Percentiles rank a stretch among this genome's conserved stretches.
phyloP scores from a whole-genome alignment of 441 rosid species.

The Hura crepitans region DNA sequence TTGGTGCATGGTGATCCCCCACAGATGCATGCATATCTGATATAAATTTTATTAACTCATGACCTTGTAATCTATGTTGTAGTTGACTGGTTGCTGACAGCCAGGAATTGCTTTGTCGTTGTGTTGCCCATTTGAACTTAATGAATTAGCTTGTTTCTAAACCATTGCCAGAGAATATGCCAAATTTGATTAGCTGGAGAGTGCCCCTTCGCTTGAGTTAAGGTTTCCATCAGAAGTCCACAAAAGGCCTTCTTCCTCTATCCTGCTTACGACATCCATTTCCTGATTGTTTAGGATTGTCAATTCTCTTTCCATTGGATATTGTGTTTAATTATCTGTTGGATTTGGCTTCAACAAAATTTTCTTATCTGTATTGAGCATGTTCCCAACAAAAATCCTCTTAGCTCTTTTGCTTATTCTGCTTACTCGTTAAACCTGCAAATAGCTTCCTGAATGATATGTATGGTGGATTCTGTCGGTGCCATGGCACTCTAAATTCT shows the following conservation, averaged over 20 bases:
- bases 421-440: background rate
- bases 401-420: background rate
- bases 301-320: background rate
- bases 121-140: background rate
- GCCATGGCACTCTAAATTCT: background rate
- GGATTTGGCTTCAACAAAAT: background rate
- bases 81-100: background rate
- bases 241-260: background rate
- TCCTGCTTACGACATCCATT: background rate
- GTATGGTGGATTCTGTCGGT: background rate
- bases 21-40: background rate
- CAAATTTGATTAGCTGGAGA: background rate
- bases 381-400: background rate
- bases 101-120: background rate
- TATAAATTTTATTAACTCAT: background rate
- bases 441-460: background rate
- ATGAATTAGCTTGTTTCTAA: background rate
- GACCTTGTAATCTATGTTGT: background rate
- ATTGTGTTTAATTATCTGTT: background rate
- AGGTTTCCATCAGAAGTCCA: no score
- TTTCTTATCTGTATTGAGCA: background rate
- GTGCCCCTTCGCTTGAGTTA: background rate
- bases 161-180: background rate
- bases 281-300: background rate
- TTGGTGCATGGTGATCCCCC: background rate